Evolutionary conservation across 805 yeast species (phyloP).

Genomic region (Saturnispora gosingensis): DNA sequence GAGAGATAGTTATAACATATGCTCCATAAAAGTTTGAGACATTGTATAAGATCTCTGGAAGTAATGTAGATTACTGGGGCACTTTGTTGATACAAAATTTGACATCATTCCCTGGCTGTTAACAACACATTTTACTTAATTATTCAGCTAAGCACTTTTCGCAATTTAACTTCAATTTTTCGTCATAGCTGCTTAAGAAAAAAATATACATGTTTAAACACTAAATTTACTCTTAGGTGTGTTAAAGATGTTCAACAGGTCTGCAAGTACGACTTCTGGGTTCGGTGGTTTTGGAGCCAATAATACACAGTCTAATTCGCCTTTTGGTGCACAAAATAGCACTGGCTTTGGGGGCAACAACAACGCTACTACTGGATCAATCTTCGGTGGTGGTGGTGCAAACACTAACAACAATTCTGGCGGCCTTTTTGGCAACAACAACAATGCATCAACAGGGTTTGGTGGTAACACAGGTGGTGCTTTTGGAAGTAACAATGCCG

Average conservation of each 20-base stretch:
- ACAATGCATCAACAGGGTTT: background rate
- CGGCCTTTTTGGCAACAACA: slow-evolving; percentile 15
- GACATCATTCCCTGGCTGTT: too few relatives aligned
- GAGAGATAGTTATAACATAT: too few relatives aligned
- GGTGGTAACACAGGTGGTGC: slow-evolving; percentile 6
- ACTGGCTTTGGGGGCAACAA: slow-evolving; percentile 5
- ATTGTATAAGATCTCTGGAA: too few relatives aligned
- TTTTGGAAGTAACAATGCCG: slow-evolving; percentile 1
- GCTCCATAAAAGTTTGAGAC: too few relatives aligned
- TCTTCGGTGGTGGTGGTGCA: slow-evolving; percentile 4
- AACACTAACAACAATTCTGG: background rate
- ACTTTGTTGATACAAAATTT: too few relatives aligned
- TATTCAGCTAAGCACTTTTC: too few relatives aligned
- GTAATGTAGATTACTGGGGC: too few relatives aligned
- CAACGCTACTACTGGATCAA: slow-evolving; percentile 16
- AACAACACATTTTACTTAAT: too few relatives aligned
- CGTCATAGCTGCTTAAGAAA: too few relatives aligned
- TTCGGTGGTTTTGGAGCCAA: slow-evolving; percentile 35
- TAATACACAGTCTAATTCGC: slow-evolving; percentile 11
- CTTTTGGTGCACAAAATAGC: slow-evolving; percentile 14
- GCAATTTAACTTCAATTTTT: too few relatives aligned
- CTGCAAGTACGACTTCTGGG: slow-evolving; percentile 34
- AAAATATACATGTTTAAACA: background rate
- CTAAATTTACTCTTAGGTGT: background rate
- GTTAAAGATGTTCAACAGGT: slow-evolving; percentile 37